Evolutionary conservation across 2,329 filamentous ascomycete genomes (phyloP), one percentile per base, ranked within the genome.

Genomic region (Cladosporium sp.): DNA sequence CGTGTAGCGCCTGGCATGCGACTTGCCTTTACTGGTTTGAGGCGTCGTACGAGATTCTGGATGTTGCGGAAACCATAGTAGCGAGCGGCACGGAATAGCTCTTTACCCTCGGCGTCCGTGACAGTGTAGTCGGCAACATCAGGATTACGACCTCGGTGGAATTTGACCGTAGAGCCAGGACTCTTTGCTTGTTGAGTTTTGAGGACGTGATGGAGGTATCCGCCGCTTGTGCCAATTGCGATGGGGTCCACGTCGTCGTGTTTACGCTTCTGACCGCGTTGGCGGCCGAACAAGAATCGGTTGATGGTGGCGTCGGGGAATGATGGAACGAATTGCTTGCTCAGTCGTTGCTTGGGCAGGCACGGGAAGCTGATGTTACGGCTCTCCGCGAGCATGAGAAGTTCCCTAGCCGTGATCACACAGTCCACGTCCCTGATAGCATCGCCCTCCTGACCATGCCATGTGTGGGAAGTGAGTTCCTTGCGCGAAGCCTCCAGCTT

Each of bases 11-110:
- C 93, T 1, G 93, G 92, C 81, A 97, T 89, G 65, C 91, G 87
- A 51, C 91, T 94, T 6, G 86, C 83, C 65, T 87, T 88, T 0
- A 90, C 86, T 0, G 95, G 95, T 76, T 96, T 96, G 57, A 99
- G 80, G 67, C 90, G 89, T n/a, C 95, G 88, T 18, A 99, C 95
- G 5, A 99, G 86, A 74, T 99, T 99, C 77, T 98, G 95, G 68
- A 99, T 99, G 75, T 99, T 99, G 61, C 95, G 86, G 83, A 99
- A 99, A 6, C 95, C 95, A 76, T 99, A 99, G 78, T 94, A 99
- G 60, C 95, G 88, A 4, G 94, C 94, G 23, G 92, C 90, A 75
- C 88, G 91, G 80, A 96, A 88, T 2, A 96, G 77, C 46, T 75
- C 73, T 57, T 77, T 67, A 32, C 81, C 77, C 2, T 76, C 74